Evolutionary conservation across 2,329 filamentous ascomycete species (phyloP).

Genomic region (Epicoccum sorghinum): DNA sequence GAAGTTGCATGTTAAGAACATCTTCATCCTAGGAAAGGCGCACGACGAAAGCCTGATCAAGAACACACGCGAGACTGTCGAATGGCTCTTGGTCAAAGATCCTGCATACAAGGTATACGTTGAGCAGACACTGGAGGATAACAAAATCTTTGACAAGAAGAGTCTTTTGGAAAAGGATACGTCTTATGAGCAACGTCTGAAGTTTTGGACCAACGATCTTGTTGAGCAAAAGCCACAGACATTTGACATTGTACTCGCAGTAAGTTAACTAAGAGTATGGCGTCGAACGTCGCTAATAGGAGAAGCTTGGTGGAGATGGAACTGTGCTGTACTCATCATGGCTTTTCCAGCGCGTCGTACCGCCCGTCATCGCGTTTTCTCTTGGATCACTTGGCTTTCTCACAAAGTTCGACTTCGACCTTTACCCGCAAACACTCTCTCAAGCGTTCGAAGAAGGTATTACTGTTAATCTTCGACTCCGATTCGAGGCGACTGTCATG

Average conservation of each 20-base stretch:
- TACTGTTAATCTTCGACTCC: conserved; percentile 82
- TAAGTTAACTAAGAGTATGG: conserved; percentile 34
- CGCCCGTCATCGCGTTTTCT: conserved; percentile 89
- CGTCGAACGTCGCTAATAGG: background rate
- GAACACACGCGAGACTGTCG: conserved; percentile 76
- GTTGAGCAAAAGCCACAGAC: conserved; percentile 79
- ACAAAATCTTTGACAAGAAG: conserved; percentile 74
- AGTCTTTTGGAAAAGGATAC: conserved; percentile 69
- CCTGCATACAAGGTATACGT: conserved; percentile 78
- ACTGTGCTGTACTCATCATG: conserved; percentile 95
- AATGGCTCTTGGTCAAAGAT: conserved; percentile 79
- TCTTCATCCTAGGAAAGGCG: conserved; percentile 92
- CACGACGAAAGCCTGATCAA: conserved; percentile 80
- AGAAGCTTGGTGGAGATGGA: conserved; percentile 83
- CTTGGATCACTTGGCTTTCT: conserved; percentile 92
- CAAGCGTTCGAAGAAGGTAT: conserved; percentile 81
- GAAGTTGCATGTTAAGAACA: conserved; percentile 77
- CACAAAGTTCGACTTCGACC: conserved; percentile 92
- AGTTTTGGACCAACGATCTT: conserved; percentile 83
- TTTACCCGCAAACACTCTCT: conserved; percentile 71
- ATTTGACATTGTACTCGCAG: conserved; percentile 91
- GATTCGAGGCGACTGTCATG: conserved; percentile 96
- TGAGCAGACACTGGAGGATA: conserved; percentile 74
- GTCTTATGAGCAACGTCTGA: conserved; percentile 64
- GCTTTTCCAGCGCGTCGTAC: conserved; percentile 95